phyloP scores from a whole-genome alignment of 306 rosid species.

The Castanospermum australe region DNA sequence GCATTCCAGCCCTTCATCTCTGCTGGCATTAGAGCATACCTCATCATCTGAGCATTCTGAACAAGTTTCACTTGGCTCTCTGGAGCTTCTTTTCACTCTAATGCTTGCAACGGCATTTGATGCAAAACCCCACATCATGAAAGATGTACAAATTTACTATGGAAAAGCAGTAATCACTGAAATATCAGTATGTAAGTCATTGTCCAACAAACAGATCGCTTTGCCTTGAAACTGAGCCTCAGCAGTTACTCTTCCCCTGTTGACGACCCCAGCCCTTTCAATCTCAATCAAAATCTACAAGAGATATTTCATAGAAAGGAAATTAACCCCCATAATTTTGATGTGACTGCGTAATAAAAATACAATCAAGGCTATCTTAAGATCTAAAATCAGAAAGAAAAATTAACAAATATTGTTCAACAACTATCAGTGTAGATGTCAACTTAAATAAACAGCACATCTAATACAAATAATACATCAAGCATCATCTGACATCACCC shows the following conservation, averaged over 20 bases:
- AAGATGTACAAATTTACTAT: conserved; percentile 10
- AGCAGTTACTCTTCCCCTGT: background rate
- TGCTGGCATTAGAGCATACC: conserved; percentile 69
- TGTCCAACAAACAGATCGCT: conserved; percentile 17
- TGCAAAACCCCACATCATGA: conserved; percentile 78
- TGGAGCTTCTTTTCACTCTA: conserved; percentile 60
- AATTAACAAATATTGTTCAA: background rate
- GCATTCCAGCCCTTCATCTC: conserved; percentile 86
- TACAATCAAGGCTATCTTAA: background rate
- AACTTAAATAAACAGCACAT: background rate
- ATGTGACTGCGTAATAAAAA: background rate
- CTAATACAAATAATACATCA: background rate
- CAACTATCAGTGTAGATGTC: background rate
- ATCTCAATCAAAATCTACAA: conserved; percentile 30
- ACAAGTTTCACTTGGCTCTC: conserved; percentile 41
- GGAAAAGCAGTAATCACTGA: conserved; percentile 21
- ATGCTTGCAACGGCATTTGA: conserved; percentile 64
- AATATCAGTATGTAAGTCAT: conserved; percentile 19
- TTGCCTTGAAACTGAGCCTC: conserved; percentile 11
- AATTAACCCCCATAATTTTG: background rate
- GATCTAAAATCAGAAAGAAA: background rate
- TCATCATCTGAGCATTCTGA: conserved; percentile 87
- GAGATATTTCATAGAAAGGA: background rate
- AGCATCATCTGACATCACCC: background rate
- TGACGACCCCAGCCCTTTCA: background rate